phyloP scores from a whole-genome alignment of 2,329 filamentous ascomycete species.

The Penicillium sp. region DNA sequence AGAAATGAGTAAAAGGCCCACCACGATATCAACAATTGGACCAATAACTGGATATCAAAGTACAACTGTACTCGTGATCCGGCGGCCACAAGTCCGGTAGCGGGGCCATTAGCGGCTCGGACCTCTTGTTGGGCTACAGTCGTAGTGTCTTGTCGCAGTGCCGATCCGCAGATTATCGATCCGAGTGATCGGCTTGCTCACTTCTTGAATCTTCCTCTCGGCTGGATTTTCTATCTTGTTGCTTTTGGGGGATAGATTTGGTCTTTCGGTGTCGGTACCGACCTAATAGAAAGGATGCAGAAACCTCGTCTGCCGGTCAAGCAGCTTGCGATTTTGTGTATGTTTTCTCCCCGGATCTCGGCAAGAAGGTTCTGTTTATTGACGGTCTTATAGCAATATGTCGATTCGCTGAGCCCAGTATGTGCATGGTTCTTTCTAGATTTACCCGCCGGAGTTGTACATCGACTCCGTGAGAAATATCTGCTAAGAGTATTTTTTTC shows the following conservation, averaged over 20 bases:
- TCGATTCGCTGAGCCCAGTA: constrained; percentile 70
- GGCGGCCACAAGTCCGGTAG: constrained; percentile 7
- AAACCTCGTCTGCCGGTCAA: constrained; percentile 67
- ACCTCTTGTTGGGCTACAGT: not conserved
- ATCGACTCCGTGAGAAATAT: not conserved
- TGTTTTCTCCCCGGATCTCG: constrained; percentile 21
- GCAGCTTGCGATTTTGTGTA: constrained; percentile 78
- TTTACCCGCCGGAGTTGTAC: not conserved
- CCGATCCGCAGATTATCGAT: constrained; percentile 5
- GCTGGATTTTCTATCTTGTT: not conserved
- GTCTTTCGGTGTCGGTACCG: not conserved
- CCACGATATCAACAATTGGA: not conserved
- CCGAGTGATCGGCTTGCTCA: not conserved
- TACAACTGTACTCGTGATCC: not conserved
- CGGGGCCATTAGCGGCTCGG: constrained; percentile 3
- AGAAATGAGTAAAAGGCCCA: not conserved
- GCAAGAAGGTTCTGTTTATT: not conserved
- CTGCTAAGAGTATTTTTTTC: constrained; percentile 1
- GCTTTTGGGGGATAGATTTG: not conserved
- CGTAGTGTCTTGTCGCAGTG: no score
- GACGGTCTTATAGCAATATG: constrained; percentile 61
- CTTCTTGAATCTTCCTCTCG: constrained; percentile 6
- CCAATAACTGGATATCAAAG: not conserved
- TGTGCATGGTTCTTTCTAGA: constrained; percentile 5
- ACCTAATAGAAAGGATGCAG: constrained; percentile 15